A percentile compares a stretch with the other conserved stretches of the same genome.
phyloP scores from a whole-genome alignment of 2,329 filamentous ascomycete genomes.

The Eutypa lata region DNA sequence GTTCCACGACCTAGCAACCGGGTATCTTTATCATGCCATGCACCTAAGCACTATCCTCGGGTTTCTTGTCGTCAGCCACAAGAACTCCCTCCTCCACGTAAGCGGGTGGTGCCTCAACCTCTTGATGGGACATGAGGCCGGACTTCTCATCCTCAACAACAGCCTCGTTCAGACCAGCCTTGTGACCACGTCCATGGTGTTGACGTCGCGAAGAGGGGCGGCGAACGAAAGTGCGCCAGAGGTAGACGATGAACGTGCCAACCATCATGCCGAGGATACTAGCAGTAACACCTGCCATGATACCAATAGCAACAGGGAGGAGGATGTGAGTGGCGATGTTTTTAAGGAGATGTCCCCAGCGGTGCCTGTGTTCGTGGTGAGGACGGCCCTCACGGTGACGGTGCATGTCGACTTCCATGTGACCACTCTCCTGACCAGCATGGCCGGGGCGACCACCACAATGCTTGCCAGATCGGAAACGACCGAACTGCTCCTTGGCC shows the following conservation, averaged over 20 bases:
- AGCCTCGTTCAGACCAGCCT: slow-evolving; percentile 35
- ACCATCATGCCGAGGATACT: slow-evolving; percentile 66
- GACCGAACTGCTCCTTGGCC: slow-evolving; percentile 40
- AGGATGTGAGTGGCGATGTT: slow-evolving; percentile 61
- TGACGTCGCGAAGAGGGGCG: slow-evolving; percentile 34
- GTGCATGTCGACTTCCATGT: slow-evolving; percentile 20
- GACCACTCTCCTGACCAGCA: slow-evolving; percentile 19
- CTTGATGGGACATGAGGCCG: slow-evolving; percentile 41
- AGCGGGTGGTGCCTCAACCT: slow-evolving; percentile 26
- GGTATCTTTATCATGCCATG: not conserved
- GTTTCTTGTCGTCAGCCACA: slow-evolving; percentile 22
- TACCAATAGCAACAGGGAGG: slow-evolving; percentile 65
- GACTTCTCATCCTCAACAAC: slow-evolving; percentile 47
- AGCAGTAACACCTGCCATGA: slow-evolving; percentile 64
- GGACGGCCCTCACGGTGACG: slow-evolving; percentile 4
- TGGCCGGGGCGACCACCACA: slow-evolving; percentile 32
- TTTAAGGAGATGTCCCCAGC: slow-evolving; percentile 47
- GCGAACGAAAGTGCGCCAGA: slow-evolving; percentile 55
- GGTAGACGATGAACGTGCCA: slow-evolving; percentile 57
- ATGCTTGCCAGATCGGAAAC: slow-evolving; percentile 33
- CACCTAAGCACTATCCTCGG: slow-evolving; percentile 23
- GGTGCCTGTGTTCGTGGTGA: slow-evolving; percentile 23
- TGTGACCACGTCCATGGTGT: slow-evolving; percentile 31
- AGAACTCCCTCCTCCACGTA: slow-evolving; percentile 23
- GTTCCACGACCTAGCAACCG: not conserved